phyloP scores from a whole-genome alignment of 306 rosid species.

The Dryas octopetala region DNA sequence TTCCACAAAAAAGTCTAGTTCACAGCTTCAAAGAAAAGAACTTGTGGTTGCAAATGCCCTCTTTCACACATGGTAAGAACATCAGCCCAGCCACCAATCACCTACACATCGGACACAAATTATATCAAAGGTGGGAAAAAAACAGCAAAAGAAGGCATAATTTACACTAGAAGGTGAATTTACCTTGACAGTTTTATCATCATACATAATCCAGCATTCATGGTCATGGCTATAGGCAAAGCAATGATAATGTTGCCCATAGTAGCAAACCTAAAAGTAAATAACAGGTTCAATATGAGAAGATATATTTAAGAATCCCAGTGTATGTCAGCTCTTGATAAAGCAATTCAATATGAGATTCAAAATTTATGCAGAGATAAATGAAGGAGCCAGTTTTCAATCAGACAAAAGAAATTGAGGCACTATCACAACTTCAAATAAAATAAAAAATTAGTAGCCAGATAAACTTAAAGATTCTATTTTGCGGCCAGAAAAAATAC shows the following conservation, averaged over 20 bases:
- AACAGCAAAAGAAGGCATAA: constrained; percentile 17
- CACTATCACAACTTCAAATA: not conserved
- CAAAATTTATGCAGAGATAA: not conserved
- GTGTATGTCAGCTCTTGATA: not conserved
- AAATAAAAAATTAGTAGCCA: not conserved
- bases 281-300: not conserved
- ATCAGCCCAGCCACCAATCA: constrained; percentile 89
- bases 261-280: constrained; percentile 82
- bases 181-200: constrained; percentile 94
- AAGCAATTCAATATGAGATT: constrained; percentile 9
- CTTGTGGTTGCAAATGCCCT: constrained; percentile 97
- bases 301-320: constrained; percentile 19
- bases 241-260: constrained; percentile 98
- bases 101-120: constrained; percentile 43
- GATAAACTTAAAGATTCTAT: not conserved
- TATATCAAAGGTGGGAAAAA: constrained; percentile 10
- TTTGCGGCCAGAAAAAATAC: not conserved
- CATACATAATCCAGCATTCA: constrained; percentile 85
- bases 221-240: constrained; percentile 85
- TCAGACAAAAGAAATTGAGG: not conserved
- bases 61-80: constrained; percentile 80
- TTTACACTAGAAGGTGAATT: constrained; percentile 25
- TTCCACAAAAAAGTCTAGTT: constrained; percentile 56
- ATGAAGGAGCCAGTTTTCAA: not conserved
- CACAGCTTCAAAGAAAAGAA: constrained; percentile 94